Conservation (phyloP, 345 rosid genomes). For the Erucastrum elatum region DNA sequence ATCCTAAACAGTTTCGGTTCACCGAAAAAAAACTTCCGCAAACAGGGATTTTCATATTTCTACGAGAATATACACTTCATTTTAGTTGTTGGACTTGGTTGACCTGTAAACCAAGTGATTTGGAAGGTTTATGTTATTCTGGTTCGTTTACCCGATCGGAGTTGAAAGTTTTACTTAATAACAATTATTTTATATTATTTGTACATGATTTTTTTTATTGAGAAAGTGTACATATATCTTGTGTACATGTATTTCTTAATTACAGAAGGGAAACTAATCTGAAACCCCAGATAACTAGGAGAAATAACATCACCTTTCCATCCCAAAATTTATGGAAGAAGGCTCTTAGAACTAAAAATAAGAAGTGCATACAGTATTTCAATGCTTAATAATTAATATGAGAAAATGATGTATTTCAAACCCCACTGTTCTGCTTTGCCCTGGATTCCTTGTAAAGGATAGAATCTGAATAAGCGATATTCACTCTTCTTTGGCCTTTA, state of each 20-base stretch:
- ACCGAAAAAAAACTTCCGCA: neutral
- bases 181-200: neutral
- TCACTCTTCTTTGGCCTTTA: constrained; percentile 30
- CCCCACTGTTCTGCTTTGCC: constrained; percentile 8
- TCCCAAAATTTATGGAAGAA: constrained; percentile 8
- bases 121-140: neutral
- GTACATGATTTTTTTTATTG: neutral
- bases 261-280: neutral
- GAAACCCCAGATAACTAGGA: neutral
- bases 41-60: neutral
- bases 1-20: too few relatives aligned
- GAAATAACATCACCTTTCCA: neutral
- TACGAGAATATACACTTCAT: neutral
- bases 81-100: too few relatives aligned
- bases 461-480: constrained; percentile 47
- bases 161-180: neutral
- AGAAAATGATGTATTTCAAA: constrained; percentile 13
- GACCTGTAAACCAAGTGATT: too few relatives aligned
- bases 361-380: neutral
- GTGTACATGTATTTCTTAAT: neutral
- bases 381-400: neutral
- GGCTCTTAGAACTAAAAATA: neutral
- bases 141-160: neutral
- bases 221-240: neutral
- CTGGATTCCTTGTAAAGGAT: constrained; percentile 36